Evolutionary conservation across 1,139 yeast genomes (phyloP).

Genomic region (Debaryomyces udenii): DNA sequence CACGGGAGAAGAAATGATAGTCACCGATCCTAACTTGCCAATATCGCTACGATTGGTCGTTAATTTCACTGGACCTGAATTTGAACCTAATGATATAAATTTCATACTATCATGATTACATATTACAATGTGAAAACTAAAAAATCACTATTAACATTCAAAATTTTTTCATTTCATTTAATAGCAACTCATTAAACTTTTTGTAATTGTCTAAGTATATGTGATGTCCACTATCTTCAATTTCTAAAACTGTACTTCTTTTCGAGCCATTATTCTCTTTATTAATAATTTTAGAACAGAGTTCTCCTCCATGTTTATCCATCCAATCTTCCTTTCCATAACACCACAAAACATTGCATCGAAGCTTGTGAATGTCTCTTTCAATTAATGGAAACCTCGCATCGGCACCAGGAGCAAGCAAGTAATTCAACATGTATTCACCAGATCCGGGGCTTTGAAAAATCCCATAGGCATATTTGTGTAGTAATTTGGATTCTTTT

Average conservation of each 20-base stretch:
- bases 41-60: conserved; percentile 37
- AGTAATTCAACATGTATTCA: conserved; percentile 70
- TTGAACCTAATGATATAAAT: conserved; percentile 16
- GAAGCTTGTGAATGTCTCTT: conserved; percentile 47
- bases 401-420: conserved; percentile 74
- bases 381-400: conserved; percentile 65
- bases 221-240: conserved; percentile 70
- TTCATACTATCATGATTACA: conserved; percentile 7
- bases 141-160: not conserved
- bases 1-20: conserved; percentile 52
- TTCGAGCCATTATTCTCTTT: conserved; percentile 24
- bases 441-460: conserved; percentile 76
- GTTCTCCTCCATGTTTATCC: conserved; percentile 61
- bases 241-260: conserved; percentile 44
- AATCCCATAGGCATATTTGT: conserved; percentile 68
- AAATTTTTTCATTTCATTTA: conserved; percentile 31
- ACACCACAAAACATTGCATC: conserved; percentile 63
- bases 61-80: conserved; percentile 27
- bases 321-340: conserved; percentile 83
- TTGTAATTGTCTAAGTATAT: conserved; percentile 62
- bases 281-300: conserved; percentile 41
- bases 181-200: conserved; percentile 52
- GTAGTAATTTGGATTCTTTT: conserved; percentile 50
- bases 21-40: conserved; percentile 62
- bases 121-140: not conserved